Percentiles rank a stretch among this genome's conserved stretches.
phyloP scores from a whole-genome alignment of 441 rosid genomes.

The Breynia disticha region DNA sequence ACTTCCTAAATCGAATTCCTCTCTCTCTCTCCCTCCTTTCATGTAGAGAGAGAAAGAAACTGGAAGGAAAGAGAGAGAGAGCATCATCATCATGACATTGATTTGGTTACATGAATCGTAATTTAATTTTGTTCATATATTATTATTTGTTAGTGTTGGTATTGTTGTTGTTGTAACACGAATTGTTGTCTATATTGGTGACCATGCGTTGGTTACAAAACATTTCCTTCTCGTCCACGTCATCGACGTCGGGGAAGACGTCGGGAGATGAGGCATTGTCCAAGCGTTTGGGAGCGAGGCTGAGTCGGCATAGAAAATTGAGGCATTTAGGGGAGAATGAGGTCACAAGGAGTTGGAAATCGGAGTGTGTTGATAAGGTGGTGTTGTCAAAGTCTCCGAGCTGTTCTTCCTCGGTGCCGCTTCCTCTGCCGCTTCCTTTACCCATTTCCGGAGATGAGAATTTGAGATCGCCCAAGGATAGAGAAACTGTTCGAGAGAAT shows the following conservation, averaged over 20 bases:
- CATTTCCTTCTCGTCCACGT: slow-evolving; percentile 31
- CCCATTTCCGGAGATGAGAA: slow-evolving; percentile 30
- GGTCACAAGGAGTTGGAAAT: slow-evolving; percentile 8
- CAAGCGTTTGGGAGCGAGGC: slow-evolving; percentile 20
- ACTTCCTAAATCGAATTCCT: no score
- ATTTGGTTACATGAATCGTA: no score
- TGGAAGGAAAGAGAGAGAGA: no score
- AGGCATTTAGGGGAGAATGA: slow-evolving; percentile 37
- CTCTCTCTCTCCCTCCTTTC: no score
- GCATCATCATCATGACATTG: no score
- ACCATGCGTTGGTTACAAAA: slow-evolving; percentile 62
- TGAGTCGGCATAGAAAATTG: slow-evolving; percentile 36
- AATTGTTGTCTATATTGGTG: no score
- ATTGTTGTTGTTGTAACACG: no score
- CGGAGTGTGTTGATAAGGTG: slow-evolving; percentile 12
- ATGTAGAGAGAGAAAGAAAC: background rate
- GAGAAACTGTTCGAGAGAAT: slow-evolving; percentile 19
- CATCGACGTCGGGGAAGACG: slow-evolving; percentile 13
- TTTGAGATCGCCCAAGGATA: slow-evolving; percentile 4
- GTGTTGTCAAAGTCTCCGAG: slow-evolving; percentile 25
- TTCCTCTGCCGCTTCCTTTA: slow-evolving; percentile 54
- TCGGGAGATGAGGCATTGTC: slow-evolving; percentile 10
- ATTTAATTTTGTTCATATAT: background rate
- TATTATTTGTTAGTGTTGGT: no score
- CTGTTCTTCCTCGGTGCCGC: slow-evolving; percentile 20